Conservation (phyloP, 768 basidiomycete genomes). For the Hydnomerulius pinastri region DNA sequence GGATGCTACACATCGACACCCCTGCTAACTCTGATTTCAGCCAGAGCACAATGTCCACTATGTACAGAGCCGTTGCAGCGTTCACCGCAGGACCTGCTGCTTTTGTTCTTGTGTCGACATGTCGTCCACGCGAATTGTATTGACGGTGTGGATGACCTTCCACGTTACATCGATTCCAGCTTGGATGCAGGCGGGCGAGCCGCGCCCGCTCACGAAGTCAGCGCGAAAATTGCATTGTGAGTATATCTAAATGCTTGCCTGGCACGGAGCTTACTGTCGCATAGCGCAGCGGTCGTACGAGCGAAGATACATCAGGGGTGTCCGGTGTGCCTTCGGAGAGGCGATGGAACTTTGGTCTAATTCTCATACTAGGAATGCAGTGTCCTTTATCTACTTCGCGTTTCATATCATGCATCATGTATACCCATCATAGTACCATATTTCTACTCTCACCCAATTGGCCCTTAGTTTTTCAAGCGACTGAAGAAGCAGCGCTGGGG, state of each 20-base stretch:
- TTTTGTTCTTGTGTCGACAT: constrained; percentile 88
- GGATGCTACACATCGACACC: background rate
- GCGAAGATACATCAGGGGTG: constrained; percentile 68
- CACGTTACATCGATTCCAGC: constrained; percentile 56
- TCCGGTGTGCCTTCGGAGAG: constrained; percentile 70
- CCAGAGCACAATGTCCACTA: constrained; percentile 62
- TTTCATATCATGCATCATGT: constrained; percentile 6
- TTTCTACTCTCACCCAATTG: no score
- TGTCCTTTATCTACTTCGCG: constrained; percentile 14
- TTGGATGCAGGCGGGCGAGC: constrained; percentile 44
- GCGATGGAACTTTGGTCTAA: constrained; percentile 42
- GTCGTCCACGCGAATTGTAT: constrained; percentile 82
- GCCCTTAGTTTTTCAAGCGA: no score
- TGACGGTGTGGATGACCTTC: constrained; percentile 63
- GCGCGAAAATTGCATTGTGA: constrained; percentile 80
- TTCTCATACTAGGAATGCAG: background rate
- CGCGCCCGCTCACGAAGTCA: constrained; percentile 45
- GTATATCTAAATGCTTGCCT: constrained; percentile 19
- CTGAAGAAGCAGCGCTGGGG: no score
- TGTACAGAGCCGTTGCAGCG: constrained; percentile 64
- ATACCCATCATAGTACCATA: constrained; percentile 11
- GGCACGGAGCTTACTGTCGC: constrained; percentile 1
- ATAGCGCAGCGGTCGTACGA: constrained; percentile 70
- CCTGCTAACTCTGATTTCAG: constrained; percentile 39
- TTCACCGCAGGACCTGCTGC: constrained; percentile 55